Base-by-base conservation (phyloP, 306 rosid genomes). In the Abrus precatorius region DNA sequence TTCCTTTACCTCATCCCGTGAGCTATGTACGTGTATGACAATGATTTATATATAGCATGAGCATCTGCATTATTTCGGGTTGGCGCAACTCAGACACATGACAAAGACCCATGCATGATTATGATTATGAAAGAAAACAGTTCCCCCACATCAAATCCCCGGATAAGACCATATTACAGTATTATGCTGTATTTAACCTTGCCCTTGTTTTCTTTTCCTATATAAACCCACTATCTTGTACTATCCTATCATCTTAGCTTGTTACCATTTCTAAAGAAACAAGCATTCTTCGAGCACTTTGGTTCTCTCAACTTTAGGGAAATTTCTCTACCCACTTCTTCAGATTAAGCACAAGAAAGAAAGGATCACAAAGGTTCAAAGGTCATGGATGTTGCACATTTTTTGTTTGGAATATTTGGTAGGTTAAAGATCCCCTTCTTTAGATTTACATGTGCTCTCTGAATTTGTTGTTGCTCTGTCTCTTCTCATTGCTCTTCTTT, bases 371-470 rank as follows among this genome's bases (percentile, higher is more conserved):
- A 48, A 63, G 27, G 5, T 57, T 81, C 69, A 28, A 77, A 82
- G 64, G 55, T 45, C 82, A 94, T 91, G 98, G 82, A 88, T 49
- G 20, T 87, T 79, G 73, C 80, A 50, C 97, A 88, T 84, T 87
- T 95, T 76, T 41, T 87, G 69, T 88, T 95, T 80, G 99, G 98
- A 53, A 78, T 93, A 83, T 85, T 86, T 54, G 99, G 99, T 95
- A 73, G 9, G 92, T 86, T 84, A n/a, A 55, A 34, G 3, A 50
- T 52, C 32, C 9, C 9, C n/a, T 78, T 14, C 14, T 76, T 14
- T 14, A 9, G 64, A 56, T 59, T 56, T 63, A 9, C 13, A 7
- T 12, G 33, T 2, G 27, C 34, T 32, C 12, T 59, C 50, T 62
- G 5, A 44, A 67, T 47, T 63, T 61, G 6, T 44, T 29, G 29